phyloP scores from a whole-genome alignment of 495 filamentous ascomycete species.

The Neurospora sp. region DNA sequence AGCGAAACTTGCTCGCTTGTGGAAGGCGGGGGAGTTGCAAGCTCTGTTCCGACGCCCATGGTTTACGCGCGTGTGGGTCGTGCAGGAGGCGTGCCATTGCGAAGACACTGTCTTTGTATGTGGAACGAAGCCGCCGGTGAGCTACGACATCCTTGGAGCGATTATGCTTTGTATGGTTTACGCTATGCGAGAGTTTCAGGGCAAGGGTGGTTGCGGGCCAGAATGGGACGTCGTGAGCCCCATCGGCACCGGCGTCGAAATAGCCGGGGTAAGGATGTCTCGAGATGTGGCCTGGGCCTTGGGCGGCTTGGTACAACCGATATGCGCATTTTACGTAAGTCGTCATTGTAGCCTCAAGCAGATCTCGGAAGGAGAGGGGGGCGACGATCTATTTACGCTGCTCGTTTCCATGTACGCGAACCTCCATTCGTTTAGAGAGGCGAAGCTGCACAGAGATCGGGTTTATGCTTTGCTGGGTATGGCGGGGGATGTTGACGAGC shows the following conservation, averaged over 20 bases:
- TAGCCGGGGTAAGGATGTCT: not conserved
- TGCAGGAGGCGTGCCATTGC: conserved; percentile 19
- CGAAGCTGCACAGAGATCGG: conserved; percentile 3
- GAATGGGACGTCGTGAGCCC: not conserved
- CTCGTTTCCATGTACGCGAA: no score
- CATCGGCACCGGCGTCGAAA: no score
- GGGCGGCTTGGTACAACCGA: not conserved
- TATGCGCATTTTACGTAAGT: rapidly evolving
- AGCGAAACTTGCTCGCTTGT: not conserved
- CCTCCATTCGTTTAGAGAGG: no score
- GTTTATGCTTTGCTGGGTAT: conserved; percentile 8
- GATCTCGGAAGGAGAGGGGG: not conserved
- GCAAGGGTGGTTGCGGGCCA: not conserved
- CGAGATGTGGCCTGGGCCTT: not conserved
- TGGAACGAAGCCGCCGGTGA: not conserved
- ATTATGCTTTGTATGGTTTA: rapidly evolving
- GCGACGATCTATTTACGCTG: not conserved
- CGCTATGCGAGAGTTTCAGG: not conserved
- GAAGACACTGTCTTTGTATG: conserved; percentile 15
- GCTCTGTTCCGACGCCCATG: conserved; percentile 15
- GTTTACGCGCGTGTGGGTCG: conserved; percentile 24
- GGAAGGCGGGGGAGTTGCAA: not conserved
- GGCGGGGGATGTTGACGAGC: conserved; percentile 4
- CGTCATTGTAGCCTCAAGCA: not conserved
- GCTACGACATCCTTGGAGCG: not conserved